Evolutionary conservation across 2,329 filamentous ascomycete genomes (phyloP).

Genomic region (Byssothecium circinans): DNA sequence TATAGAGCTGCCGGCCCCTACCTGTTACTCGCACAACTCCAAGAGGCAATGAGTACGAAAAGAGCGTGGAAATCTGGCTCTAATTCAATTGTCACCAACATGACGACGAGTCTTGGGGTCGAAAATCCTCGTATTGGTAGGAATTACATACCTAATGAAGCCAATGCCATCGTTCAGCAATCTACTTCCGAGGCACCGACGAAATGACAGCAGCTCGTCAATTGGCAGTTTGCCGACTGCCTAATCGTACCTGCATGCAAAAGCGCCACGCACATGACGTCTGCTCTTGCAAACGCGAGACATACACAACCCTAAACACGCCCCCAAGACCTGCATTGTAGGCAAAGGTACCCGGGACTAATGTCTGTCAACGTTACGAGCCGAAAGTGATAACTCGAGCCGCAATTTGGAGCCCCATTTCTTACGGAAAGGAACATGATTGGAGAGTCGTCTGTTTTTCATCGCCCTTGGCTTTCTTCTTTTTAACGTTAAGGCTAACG

Average conservation of each 20-base stretch:
- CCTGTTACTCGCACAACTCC: slow-evolving; percentile 5
- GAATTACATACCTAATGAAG: slow-evolving; percentile 5
- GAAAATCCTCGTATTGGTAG: slow-evolving; percentile 7
- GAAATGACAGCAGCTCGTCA: slow-evolving; percentile 2
- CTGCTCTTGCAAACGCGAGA: slow-evolving; percentile 17
- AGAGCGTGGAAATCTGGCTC: slow-evolving; percentile 11
- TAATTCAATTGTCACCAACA: slow-evolving; percentile 1
- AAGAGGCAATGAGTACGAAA: slow-evolving; percentile 22
- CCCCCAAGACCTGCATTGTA: slow-evolving; percentile 10
- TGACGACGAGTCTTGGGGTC: background rate
- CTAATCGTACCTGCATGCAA: slow-evolving; percentile 8
- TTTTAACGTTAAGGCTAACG: slow-evolving; percentile 17
- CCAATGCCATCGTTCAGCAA: slow-evolving; percentile 7
- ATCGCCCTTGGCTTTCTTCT: slow-evolving; percentile 11
- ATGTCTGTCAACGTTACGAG: slow-evolving; percentile 11
- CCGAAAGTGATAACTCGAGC: slow-evolving; percentile 6
- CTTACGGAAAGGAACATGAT: slow-evolving; percentile 15
- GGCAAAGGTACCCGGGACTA: slow-evolving; percentile 5
- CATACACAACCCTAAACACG: slow-evolving; percentile 14
- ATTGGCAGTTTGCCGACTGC: slow-evolving; percentile 4
- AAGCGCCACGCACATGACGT: slow-evolving; percentile 19
- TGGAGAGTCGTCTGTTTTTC: slow-evolving; percentile 16
- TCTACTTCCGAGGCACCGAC: too few species aligned
- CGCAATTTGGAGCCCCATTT: slow-evolving; percentile 9
- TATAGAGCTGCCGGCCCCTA: slow-evolving; percentile 16